Percentiles rank a stretch among this genome's conserved stretches.
Conservation (phyloP, 805 yeast genomes). For the Candida gorgasii region DNA sequence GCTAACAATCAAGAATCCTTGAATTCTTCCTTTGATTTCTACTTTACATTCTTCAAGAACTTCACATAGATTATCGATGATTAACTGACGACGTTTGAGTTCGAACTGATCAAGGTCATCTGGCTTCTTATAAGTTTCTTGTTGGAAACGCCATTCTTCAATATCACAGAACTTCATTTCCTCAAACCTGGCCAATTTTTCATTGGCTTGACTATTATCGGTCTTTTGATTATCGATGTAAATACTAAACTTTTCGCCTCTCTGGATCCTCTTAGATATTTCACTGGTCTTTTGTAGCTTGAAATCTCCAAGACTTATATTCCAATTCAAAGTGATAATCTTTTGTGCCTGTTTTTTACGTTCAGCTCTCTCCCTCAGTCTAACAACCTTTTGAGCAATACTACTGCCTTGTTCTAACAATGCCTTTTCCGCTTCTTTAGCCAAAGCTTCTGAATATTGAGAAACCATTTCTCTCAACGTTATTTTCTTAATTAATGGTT, state of each 20-base stretch:
- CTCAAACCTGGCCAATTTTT: neutral
- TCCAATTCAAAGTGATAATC: slow-evolving; percentile 35
- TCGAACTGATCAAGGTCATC: slow-evolving; percentile 18
- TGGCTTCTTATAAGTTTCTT: neutral
- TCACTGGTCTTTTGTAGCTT: slow-evolving; percentile 38
- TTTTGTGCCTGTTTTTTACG: slow-evolving; percentile 39
- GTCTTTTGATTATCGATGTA: slow-evolving; percentile 22
- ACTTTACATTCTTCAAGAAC: slow-evolving; percentile 33
- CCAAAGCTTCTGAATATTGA: slow-evolving; percentile 31
- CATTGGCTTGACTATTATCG: slow-evolving; percentile 5
- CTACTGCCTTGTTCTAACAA: slow-evolving; percentile 35
- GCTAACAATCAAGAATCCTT: slow-evolving; percentile 25
- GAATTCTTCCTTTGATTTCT: slow-evolving; percentile 28
- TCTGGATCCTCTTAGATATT: slow-evolving; percentile 29
- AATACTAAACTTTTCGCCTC: slow-evolving; percentile 31
- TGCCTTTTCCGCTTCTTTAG: slow-evolving; percentile 30
- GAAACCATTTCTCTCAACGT: slow-evolving; percentile 34
- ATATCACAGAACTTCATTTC: neutral
- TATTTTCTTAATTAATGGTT: slow-evolving; percentile 22
- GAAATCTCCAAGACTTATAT: slow-evolving; percentile 40
- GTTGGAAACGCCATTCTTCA: slow-evolving; percentile 10
- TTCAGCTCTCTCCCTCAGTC: slow-evolving; percentile 31
- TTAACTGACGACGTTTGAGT: slow-evolving; percentile 29
- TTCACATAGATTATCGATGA: slow-evolving; percentile 24
- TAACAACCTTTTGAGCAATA: slow-evolving; percentile 28